Percentiles rank a stretch among this genome's conserved stretches.
phyloP scores from a whole-genome alignment of 306 rosid species.

The Fragaria nilgerrensis region DNA sequence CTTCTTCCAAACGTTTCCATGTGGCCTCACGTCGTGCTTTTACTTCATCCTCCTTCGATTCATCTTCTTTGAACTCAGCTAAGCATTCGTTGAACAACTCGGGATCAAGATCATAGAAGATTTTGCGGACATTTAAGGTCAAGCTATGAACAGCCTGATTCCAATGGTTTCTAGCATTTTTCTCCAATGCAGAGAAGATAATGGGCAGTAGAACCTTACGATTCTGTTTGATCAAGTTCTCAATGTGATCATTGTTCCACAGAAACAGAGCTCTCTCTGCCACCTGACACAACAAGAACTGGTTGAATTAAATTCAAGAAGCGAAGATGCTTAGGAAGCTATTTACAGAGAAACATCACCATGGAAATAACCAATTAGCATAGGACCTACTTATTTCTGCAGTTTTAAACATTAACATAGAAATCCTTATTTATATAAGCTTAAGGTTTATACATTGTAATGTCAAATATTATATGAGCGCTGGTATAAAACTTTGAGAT shows the following conservation, averaged over 20 bases:
- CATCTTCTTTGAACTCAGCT: slow-evolving; percentile 52
- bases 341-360: not conserved
- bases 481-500: not conserved
- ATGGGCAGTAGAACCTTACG: slow-evolving; percentile 66
- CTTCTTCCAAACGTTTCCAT: slow-evolving; percentile 71
- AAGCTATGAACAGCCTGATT: slow-evolving; percentile 79
- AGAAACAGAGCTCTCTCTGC: slow-evolving; percentile 80
- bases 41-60: slow-evolving; percentile 45
- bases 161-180: slow-evolving; percentile 67
- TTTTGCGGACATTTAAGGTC: slow-evolving; percentile 68
- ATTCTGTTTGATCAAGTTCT: slow-evolving; percentile 68
- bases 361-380: not conserved
- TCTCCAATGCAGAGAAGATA: slow-evolving; percentile 75
- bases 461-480: not conserved
- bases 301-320: slow-evolving; percentile 6
- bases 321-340: not conserved
- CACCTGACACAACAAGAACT: slow-evolving; percentile 44
- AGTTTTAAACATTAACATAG: not conserved
- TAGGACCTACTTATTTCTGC: not conserved
- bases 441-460: not conserved
- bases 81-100: slow-evolving; percentile 67
- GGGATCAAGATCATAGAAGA: slow-evolving; percentile 64
- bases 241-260: slow-evolving; percentile 79
- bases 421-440: not conserved
- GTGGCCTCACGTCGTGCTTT: slow-evolving; percentile 51